Evolutionary conservation across 1,284 basidiomycete species (phyloP), one percentile per base, ranked within the genome.

Genomic region (Lentinus polychrous): DNA sequence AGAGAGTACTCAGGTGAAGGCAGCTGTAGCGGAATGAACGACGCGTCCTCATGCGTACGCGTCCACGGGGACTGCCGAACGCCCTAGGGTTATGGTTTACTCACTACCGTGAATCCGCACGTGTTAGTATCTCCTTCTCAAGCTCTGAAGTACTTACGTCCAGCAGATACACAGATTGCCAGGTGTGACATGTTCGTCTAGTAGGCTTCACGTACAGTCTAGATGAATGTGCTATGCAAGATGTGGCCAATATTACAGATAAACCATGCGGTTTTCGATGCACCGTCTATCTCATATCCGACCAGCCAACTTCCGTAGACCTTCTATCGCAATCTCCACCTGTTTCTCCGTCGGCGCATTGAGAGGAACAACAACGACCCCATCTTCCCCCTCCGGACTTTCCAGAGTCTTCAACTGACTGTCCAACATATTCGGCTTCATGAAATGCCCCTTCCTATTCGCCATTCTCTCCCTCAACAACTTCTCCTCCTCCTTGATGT

Each of bases 381-480:
- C 83, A 2, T 73, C 67, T 63, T 92, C 91, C 2, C 71, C 80
- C 36, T 71, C 69, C 0, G 92, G 92, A 53, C 75, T 76, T 67
- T 97, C 89, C 50, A 98, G 63, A 32, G 89, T 86, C 15, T 70
- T 69, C 52, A 96, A 62, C 70, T 97, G 94, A 54, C 86, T 87
- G 46, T 87, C 84, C 53, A 98, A 72, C 94, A 97, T 95, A 18
- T 65, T 62, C 20, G 81, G 78, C 66, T 93, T 93, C 86, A 97
- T 92, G 57, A 91, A 96, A 66, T 98, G 94, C 0, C 82, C 83
- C 54, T 81, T 66, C 24, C 94, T 73, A 47, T 73, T 72, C 57
- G 66, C 60, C 79, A 97, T 92, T 36, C 94, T 72, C 43, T 83
- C 74, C 56, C 76, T 58, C 42, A 96, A 64, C 43, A 86, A 64